These are phyloP conservation scores for Phytophthora podocarpi DNA, from an alignment of 352 stramenopile genomes.

Conservation along the genomic window DNA sequence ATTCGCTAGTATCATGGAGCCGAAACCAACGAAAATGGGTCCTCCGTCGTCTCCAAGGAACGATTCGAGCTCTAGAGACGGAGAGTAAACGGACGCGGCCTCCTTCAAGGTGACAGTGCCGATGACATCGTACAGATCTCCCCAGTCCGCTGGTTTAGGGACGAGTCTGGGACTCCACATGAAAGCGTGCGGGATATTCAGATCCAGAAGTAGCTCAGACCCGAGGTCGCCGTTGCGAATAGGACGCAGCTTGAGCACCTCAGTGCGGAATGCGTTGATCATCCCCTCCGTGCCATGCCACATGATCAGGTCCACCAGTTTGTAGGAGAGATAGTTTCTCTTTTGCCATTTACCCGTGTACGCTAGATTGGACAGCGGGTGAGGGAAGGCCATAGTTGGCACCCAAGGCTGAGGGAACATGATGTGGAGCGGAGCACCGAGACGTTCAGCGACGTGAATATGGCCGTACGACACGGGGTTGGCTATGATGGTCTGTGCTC, in stretches of 20 bases:
- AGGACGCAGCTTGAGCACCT: slow-evolving; percentile 53
- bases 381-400: slow-evolving; percentile 87
- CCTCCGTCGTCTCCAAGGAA: slow-evolving; percentile 49
- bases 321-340: slow-evolving; percentile 59
- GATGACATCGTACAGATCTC: slow-evolving; percentile 50
- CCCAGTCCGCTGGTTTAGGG: slow-evolving; percentile 63
- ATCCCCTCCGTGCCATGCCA: slow-evolving; percentile 56
- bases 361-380: slow-evolving; percentile 82
- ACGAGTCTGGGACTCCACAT: slow-evolving; percentile 88
- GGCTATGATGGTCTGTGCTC: slow-evolving; percentile 91
- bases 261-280: slow-evolving; percentile 62
- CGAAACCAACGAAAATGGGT: slow-evolving; percentile 94
- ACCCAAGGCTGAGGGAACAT: slow-evolving; percentile 93
- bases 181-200: slow-evolving; percentile 82
- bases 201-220: slow-evolving; percentile 56
- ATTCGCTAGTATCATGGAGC: slow-evolving; percentile 91
- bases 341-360: slow-evolving; percentile 66
- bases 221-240: slow-evolving; percentile 52
- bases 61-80: slow-evolving; percentile 18
- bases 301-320: slow-evolving; percentile 55
- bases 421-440: slow-evolving; percentile 91
- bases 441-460: slow-evolving; percentile 91
- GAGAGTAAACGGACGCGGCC: slow-evolving; percentile 28
- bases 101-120: slow-evolving; percentile 55
- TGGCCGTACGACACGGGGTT: slow-evolving; percentile 92